Evolutionary conservation across 371 early-diverging fungal genomes (phyloP).

Genomic region (Mucor velutinosus): DNA sequence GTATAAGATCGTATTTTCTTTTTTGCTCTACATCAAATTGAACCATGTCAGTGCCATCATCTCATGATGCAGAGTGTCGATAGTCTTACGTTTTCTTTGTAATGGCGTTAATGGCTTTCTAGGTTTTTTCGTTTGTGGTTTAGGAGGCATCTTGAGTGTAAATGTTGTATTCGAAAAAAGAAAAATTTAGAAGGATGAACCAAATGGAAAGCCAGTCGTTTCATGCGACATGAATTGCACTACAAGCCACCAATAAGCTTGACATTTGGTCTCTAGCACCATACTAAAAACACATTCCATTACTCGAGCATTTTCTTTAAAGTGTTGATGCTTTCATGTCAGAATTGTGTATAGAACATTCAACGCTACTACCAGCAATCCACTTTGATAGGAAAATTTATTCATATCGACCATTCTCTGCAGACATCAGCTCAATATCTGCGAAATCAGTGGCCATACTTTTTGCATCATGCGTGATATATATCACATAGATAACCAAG

Average conservation of each 20-base stretch:
- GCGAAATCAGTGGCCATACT: conserved; percentile 42
- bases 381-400: background rate
- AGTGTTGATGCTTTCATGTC: no score
- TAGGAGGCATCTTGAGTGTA: conserved; percentile 21
- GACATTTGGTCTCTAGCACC: background rate
- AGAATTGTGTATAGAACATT: no score
- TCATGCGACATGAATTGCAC: background rate
- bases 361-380: no score
- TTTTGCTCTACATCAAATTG: conserved; percentile 44
- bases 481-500: conserved; percentile 69
- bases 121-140: conserved; percentile 14
- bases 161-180: conserved; percentile 1
- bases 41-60: background rate
- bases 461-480: conserved; percentile 60
- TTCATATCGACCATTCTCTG: conserved; percentile 19
- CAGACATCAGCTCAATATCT: conserved; percentile 32
- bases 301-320: no score
- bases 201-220: conserved; percentile 5
- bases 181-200: background rate
- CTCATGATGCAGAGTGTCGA: background rate
- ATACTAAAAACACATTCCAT: no score
- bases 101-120: conserved; percentile 32
- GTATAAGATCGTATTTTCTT: conserved; percentile 58
- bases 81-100: conserved; percentile 27
- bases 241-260: conserved; percentile 11